Base-by-base conservation (phyloP, 345 rosid species). In the Ricinus communis region DNA sequence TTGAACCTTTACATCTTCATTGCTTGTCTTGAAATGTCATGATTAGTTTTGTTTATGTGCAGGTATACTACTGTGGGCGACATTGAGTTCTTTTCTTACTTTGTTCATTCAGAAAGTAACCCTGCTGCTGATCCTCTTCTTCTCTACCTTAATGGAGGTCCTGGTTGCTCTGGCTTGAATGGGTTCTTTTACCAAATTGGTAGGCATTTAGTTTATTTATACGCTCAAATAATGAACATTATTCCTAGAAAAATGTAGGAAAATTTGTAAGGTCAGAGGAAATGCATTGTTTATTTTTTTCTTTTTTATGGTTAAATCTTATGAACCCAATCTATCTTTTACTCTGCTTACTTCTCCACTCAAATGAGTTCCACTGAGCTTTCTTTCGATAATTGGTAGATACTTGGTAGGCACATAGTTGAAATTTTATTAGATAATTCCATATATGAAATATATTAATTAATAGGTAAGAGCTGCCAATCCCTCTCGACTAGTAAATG, bases 21-120 rank as follows among this genome's bases (percentile, higher is more conserved):
- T n/a, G n/a, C 2, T 33, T 33, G 38, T 33, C 2, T 2, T 33
- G 38, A 33, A 33, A 33, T 33, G 38, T 33, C 1, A 5, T 50
- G 6, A 0, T 6, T 50, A 16, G 0, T 50, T 19, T 47, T 47
- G 1, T 16, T 13, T 30, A 10, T 30, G 0, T 51, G 61, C 14
- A 79, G 82, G 66, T 80, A 80, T 54, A 55, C 52, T 11, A 72
- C 33, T 54, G 77, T 76, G 19, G 83, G 80, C 0, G 51, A 68
- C 22, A 50, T 72, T 30, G 83, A 80, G 69, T 80, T 80, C 57
- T 80, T 80, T 73, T 76, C 76, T 66, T 80, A 68, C 24, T 80
- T 76, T 45, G 71, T 80, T 38, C 67, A 76, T 5, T 80, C 83
- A 24, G 62, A 72, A 52, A 45, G 31, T 4, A 83, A 79, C 33